Evolutionary conservation across 495 filamentous ascomycete species (phyloP), one percentile per base, ranked within the genome.

Genomic region (Annulohypoxylon maeteangense): DNA sequence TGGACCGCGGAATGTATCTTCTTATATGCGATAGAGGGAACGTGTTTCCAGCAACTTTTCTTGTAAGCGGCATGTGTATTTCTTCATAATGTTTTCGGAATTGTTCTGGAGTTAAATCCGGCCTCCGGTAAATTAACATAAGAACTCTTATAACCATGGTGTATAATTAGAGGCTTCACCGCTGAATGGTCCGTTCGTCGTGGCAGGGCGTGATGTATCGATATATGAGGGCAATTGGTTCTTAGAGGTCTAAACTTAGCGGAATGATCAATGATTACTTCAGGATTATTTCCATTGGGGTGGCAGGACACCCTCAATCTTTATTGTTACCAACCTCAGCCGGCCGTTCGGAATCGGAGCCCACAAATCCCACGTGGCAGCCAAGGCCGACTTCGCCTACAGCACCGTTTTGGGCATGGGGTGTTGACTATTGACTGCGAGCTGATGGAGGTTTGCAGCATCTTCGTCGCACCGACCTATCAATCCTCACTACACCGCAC

Each of bases 81-180:
- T 60, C 72, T 65, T 80, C 77, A 55, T 79, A 77, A 67, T 80
- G 70, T 25, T 50, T 45, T 44, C 69, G 70, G 70, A 80, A 80
- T 40, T 76, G 45, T n/a, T 57, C 16, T 5, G 78, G 77, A 18
- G 69, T 71, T 8, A 71, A 59, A 29, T 57, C 74, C 22, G 72
- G 11, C 57, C 71, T 80, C 56, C 77, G 77, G 65, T 64, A 65
- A 20, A 71, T 57, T 58, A 75, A 23, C 65, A 61, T 61, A 23
- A 67, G 65, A 1, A 67, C 57, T 55, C 56, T 60, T 18, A 61
- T 44, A 23, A 27, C 25, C 65, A 67, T 67, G 32, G 18, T 45
- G 56, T 18, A 16, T 0, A 3, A 27, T 14, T 40, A 7, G 22
- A 6, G 10, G 25, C 3, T n/a, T 20, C 8, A 11, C 5, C n/a